Base-by-base conservation (phyloP, 2,329 filamentous ascomycete species). In the Microcyclosporella mali region DNA sequence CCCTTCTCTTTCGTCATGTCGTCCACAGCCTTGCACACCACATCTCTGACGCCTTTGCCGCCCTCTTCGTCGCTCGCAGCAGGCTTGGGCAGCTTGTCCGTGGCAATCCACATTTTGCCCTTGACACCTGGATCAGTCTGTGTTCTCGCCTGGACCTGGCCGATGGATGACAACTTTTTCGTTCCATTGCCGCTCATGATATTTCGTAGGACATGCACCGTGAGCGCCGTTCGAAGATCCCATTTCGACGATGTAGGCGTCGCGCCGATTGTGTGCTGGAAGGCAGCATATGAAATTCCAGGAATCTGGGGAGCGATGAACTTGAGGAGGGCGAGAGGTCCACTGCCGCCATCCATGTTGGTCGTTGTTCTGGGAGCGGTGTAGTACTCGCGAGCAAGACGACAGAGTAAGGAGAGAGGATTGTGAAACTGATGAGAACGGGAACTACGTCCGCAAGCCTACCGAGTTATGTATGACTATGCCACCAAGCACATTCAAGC, bases 41-140 rank as follows among this genome's bases (percentile, higher is more conserved):
- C 45, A 19, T 49, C 47, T 18, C 42, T 40, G 11, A 51, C 16
- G 12, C 47, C 47, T 18, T 42, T 40, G 11, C 49, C 16, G 12
- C 40, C 46, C 32, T 71, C 67, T 33, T 75, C 56, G 59, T 73
- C 72, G 0, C 77, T 70, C n/a, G n/a, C n/a, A n/a, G n/a, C n/a
- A n/a, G n/a, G n/a, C 2, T 68, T 67, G 0, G 79, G 76, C 12
- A 87, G 68, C 0, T 74, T 77, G 32, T 85, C 81, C 41, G 79
- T 84, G 56, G 81, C 82, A 17, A 94, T 73, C 89, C 89, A 95
- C 51, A 92, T 79, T 33, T 77, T 78, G 3, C 88, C 88, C 60
- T 86, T 88, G 58, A 94, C 70, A 0, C 78, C 80, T 0, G 75
- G 75, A 41, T 85, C 83, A 44, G 71, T 77, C 33, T 77, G 66